Evolutionary conservation across 345 rosid genomes (phyloP), one percentile per base, ranked within the genome.

Genomic region (Lepidium didymum): DNA sequence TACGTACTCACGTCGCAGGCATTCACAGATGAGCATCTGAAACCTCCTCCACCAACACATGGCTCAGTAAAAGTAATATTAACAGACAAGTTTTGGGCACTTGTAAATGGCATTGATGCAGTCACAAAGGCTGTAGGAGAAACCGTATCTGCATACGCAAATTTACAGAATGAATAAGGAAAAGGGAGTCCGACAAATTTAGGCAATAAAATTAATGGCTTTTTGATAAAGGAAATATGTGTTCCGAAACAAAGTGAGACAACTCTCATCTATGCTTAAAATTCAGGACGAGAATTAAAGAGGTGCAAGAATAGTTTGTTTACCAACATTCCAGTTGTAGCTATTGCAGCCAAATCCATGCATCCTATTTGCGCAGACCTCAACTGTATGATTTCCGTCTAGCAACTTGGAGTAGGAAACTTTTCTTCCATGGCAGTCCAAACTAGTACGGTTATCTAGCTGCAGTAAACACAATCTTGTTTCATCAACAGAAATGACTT

Each of bases 1-100:
- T 84, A 84, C 84, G 74, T 76, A 93, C 98, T 93, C 90, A 93
- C 97, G 68, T 88, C 88, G 81, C 97, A 90, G 67, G 85, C 74
- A 71, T 86, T 83, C 63, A 75, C 80, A 38, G 97, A 88, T 67
- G 94, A 80, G 79, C 98, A 93, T 46, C 78, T 18, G 53, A 93
- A 93, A 74, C 97, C 90, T 77, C 90, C 87, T 67, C 86, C 79
- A 43, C 82, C 81, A 60, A 65, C 38, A 77, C 96, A 90, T 70
- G 96, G 86, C 70, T 93, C 92, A 11, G 84, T 60, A 75, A 93
- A 90, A 40, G 96, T 78, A 62, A 93, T 68, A 74, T 81, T 75
- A 62, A 93, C 97, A 57, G 96, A 75, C 49, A 93, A 75, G 69
- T 84, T 90, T 52, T 78, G 75, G 49, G 88, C 84, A 77, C 85